These are phyloP conservation scores for Phialophora tarda DNA, from an alignment of 2,329 filamentous ascomycete genomes.

Conservation along the genomic window DNA sequence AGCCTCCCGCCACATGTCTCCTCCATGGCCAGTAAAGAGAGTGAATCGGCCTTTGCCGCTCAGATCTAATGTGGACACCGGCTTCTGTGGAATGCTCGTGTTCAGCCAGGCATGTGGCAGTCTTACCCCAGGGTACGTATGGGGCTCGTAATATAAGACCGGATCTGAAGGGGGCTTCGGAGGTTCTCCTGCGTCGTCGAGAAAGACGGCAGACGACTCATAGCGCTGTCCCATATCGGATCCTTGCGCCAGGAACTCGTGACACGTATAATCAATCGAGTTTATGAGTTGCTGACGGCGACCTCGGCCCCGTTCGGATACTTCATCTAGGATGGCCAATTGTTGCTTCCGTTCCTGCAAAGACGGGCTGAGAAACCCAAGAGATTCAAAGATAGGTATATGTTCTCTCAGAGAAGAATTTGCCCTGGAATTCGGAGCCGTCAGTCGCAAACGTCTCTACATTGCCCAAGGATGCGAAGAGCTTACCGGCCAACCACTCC, in stretches of 20 bases:
- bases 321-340: slow-evolving; percentile 50
- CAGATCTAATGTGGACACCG: slow-evolving; percentile 64
- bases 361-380: slow-evolving; percentile 51
- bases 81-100: slow-evolving; percentile 48
- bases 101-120: slow-evolving; percentile 69
- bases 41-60: slow-evolving; percentile 61
- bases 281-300: slow-evolving; percentile 9
- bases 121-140: slow-evolving; percentile 63
- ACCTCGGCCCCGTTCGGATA: slow-evolving; percentile 37
- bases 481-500: slow-evolving; percentile 53
- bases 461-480: slow-evolving; percentile 8
- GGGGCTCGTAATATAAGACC: slow-evolving; percentile 51
- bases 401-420: slow-evolving; percentile 64
- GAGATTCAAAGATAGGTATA: slow-evolving; percentile 43
- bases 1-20: slow-evolving; percentile 59
- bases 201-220: slow-evolving; percentile 49
- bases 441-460: slow-evolving; percentile 11
- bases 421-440: slow-evolving; percentile 47
- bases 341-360: slow-evolving; percentile 48
- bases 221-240: slow-evolving; percentile 66
- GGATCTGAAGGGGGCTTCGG: slow-evolving; percentile 45
- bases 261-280: slow-evolving; percentile 12
- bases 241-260: slow-evolving; percentile 59
- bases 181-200: slow-evolving; percentile 48
- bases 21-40: slow-evolving; percentile 61